Evolutionary conservation across 2,329 filamentous ascomycete species (phyloP).

Genomic region (Phialophora verrucosa): DNA sequence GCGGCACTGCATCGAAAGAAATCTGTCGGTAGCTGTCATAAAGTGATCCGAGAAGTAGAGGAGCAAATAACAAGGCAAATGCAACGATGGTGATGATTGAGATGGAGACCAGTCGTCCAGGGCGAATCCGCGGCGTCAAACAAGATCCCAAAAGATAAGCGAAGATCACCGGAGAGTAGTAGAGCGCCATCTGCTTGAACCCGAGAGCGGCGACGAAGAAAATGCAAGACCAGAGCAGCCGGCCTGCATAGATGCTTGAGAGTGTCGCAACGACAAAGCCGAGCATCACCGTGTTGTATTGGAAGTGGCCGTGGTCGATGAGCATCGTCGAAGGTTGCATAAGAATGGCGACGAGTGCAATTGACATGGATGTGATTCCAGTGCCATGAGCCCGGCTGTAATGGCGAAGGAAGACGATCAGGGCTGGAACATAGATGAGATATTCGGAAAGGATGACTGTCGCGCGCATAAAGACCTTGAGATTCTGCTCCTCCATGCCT

Average conservation of each 20-base stretch:
- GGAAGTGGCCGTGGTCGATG: slow-evolving; percentile 94
- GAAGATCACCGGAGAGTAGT: slow-evolving; percentile 93
- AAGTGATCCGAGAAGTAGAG: slow-evolving; percentile 73
- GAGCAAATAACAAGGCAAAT: slow-evolving; percentile 76
- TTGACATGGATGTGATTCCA: slow-evolving; percentile 78
- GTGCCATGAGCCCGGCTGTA: slow-evolving; percentile 78
- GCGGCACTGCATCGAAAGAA: slow-evolving; percentile 62
- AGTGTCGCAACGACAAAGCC: slow-evolving; percentile 85
- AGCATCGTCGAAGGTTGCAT: slow-evolving; percentile 91
- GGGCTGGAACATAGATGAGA: slow-evolving; percentile 82
- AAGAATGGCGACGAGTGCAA: slow-evolving; percentile 86
- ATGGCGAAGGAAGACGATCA: slow-evolving; percentile 82
- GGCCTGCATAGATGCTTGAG: slow-evolving; percentile 84
- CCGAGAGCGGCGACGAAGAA: slow-evolving; percentile 94
- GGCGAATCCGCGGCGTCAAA: slow-evolving; percentile 72
- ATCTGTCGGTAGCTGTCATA: slow-evolving; percentile 72
- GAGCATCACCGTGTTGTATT: slow-evolving; percentile 99
- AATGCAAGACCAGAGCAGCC: slow-evolving; percentile 84
- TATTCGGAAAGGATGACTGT: slow-evolving; percentile 92
- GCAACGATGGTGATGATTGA: slow-evolving; percentile 72
- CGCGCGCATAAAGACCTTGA: slow-evolving; percentile 96
- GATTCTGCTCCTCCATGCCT: slow-evolving; percentile 74
- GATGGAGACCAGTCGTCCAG: slow-evolving; percentile 74
- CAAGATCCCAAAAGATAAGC: slow-evolving; percentile 88
- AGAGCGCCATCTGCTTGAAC: slow-evolving; percentile 99